phyloP scores from a whole-genome alignment of 2,329 filamentous ascomycete genomes.

The Aspergillus pseudotamarii region DNA sequence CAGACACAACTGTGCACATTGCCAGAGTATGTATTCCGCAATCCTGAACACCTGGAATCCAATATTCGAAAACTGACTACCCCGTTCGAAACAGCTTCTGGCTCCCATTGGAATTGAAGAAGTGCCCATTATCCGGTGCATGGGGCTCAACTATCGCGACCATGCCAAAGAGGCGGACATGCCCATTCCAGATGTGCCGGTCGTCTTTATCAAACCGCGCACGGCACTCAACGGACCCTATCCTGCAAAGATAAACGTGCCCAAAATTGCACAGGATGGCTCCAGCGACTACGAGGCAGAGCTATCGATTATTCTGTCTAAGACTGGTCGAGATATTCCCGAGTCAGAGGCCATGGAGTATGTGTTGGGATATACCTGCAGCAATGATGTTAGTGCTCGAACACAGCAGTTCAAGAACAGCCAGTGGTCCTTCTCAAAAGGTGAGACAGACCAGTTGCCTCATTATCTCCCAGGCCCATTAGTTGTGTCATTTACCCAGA shows the following conservation, averaged over 20 bases:
- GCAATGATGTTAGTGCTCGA: constrained; percentile 45
- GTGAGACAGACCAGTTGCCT: constrained; percentile 11
- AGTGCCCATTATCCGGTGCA: constrained; percentile 46
- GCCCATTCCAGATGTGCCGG: constrained; percentile 37
- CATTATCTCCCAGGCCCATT: not conserved
- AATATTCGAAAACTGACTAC: no score
- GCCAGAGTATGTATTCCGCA: no score
- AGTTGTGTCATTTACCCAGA: no score
- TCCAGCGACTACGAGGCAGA: constrained; percentile 39
- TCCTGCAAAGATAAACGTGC: constrained; percentile 31
- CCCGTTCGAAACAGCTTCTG: not conserved
- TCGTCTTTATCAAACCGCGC: constrained; percentile 44
- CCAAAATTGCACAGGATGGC: constrained; percentile 34
- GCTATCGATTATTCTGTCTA: constrained; percentile 41
- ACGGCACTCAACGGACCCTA: constrained; percentile 30
- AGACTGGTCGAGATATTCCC: constrained; percentile 28
- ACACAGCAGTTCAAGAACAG: constrained; percentile 41
- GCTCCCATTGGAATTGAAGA: not conserved
- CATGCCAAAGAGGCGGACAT: constrained; percentile 45
- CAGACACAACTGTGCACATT: no score
- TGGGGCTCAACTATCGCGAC: constrained; percentile 51
- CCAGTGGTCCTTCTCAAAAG: constrained; percentile 45
- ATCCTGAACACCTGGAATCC: no score
- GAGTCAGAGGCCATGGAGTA: constrained; percentile 39
- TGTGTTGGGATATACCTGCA: constrained; percentile 44